Conservation (phyloP, 768 basidiomycete genomes). For the Scleroderma citrinum region DNA sequence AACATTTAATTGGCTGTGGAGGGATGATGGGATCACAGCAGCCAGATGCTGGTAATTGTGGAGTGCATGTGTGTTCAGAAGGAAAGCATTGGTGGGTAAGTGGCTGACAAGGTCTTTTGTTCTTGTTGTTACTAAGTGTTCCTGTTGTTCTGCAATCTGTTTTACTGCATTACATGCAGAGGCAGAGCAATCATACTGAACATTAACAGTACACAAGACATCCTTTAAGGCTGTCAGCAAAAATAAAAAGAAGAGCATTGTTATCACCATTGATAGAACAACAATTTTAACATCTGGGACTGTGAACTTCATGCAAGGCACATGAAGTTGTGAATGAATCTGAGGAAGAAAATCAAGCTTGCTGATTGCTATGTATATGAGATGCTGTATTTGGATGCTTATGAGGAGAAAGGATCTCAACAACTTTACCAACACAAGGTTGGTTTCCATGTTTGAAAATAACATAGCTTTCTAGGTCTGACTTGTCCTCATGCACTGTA, state of each 20-base stretch:
- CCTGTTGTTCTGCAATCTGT: too few relatives aligned
- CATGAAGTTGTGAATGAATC: slow-evolving; percentile 2
- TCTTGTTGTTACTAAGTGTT: too few relatives aligned
- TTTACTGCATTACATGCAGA: too few relatives aligned
- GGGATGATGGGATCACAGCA: too few relatives aligned
- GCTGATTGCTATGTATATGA: background rate
- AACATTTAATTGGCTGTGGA: too few relatives aligned
- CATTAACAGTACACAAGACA: slow-evolving; percentile 14
- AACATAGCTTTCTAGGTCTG: background rate
- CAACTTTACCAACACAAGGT: slow-evolving; percentile 1
- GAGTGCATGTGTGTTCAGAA: too few relatives aligned
- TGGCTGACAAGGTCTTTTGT: too few relatives aligned
- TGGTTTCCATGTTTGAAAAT: background rate
- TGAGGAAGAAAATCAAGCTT: slow-evolving; percentile 1
- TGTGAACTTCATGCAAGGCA: slow-evolving; percentile 3
- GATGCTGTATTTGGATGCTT: background rate
- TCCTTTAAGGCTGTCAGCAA: slow-evolving; percentile 5
- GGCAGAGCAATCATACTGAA: slow-evolving; percentile 13
- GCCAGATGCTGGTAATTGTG: too few relatives aligned
- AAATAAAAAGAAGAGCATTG: background rate
- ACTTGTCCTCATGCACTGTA: slow-evolving; percentile 2
- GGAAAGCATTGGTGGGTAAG: too few relatives aligned
- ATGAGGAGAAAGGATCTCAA: background rate
- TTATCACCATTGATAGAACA: background rate
- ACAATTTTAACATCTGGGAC: background rate